Percentiles rank a stretch among this genome's conserved stretches.
Conservation (phyloP, 2,329 filamentous ascomycete species). For the Colletotrichum incanum region DNA sequence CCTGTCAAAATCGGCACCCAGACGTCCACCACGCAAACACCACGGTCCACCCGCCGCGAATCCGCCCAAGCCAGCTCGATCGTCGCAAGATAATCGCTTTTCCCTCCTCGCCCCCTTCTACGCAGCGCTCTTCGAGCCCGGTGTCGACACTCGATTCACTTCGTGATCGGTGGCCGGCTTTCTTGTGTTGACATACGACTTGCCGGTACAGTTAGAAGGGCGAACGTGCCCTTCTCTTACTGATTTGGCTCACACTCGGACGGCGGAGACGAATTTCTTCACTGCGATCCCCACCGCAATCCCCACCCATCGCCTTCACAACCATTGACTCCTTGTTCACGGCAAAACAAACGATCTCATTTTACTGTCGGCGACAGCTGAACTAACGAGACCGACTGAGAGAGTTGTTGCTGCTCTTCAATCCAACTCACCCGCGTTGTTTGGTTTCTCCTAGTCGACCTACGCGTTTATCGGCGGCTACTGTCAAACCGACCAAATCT, state of each 20-base stretch:
- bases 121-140: not conserved
- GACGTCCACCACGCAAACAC: not conserved
- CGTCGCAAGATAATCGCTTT: not conserved
- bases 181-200: not conserved
- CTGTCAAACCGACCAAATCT: not conserved
- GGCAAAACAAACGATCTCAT: not conserved
- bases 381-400: no score
- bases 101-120: not conserved
- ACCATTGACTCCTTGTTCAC: not conserved
- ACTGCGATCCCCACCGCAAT: slow-evolving; percentile 14
- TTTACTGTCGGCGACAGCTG: not conserved
- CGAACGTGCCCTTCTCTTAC: not conserved
- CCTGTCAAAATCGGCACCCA: not conserved
- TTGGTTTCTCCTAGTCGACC: not conserved
- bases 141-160: not conserved
- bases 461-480: not conserved
- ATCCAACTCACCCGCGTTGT: not conserved
- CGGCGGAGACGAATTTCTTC: slow-evolving; percentile 16
- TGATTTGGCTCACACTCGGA: slow-evolving; percentile 3
- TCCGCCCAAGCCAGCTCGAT: not conserved
- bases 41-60: not conserved
- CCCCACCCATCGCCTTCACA: not conserved
- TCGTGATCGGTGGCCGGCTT: not conserved
- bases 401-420: not conserved
- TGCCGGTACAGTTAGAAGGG: not conserved